Conservation (phyloP, 495 filamentous ascomycete genomes). For the Aspergillus campestris region DNA sequence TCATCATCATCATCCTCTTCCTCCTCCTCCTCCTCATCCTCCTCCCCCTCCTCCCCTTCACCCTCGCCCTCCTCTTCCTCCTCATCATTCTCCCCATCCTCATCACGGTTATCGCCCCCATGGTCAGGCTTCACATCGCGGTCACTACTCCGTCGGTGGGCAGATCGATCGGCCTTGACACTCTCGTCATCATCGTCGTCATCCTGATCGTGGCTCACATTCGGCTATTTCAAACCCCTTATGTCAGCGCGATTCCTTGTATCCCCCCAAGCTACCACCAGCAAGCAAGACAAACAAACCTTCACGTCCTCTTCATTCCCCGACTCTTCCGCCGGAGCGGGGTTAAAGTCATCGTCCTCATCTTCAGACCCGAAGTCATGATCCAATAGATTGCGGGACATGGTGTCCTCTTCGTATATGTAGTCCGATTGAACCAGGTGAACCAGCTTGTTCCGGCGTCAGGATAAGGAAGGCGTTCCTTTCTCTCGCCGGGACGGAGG, state of each 20-base stretch:
- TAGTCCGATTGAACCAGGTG: not conserved
- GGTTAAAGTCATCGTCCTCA: conserved; percentile 79
- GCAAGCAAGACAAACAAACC: conserved; percentile 21
- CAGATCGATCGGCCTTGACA: conserved; percentile 21
- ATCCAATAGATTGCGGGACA: conserved; percentile 45
- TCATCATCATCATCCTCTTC: conserved; percentile 52
- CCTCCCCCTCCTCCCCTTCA: conserved; percentile 29
- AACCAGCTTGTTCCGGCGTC: too few species aligned
- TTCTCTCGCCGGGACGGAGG: too few species aligned
- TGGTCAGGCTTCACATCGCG: conserved; percentile 42
- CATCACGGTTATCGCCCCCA: conserved; percentile 26
- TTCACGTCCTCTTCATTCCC: conserved; percentile 52
- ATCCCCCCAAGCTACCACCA: too few species aligned
- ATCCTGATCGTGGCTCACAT: conserved; percentile 45
- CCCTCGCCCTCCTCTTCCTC: conserved; percentile 23
- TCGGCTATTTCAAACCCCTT: conserved; percentile 18
- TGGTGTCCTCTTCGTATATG: conserved; percentile 14
- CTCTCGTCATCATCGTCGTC: conserved; percentile 40
- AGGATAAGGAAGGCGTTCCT: too few species aligned
- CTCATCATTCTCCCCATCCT: conserved; percentile 37
- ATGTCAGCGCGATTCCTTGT: conserved; percentile 10
- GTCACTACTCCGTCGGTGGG: conserved; percentile 23
- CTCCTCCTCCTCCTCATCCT: conserved; percentile 40
- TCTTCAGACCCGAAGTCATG: conserved; percentile 62
- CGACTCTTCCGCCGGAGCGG: conserved; percentile 55